Conservation (phyloP, 352 stramenopile genomes). For the Phytophthora sp. region DNA sequence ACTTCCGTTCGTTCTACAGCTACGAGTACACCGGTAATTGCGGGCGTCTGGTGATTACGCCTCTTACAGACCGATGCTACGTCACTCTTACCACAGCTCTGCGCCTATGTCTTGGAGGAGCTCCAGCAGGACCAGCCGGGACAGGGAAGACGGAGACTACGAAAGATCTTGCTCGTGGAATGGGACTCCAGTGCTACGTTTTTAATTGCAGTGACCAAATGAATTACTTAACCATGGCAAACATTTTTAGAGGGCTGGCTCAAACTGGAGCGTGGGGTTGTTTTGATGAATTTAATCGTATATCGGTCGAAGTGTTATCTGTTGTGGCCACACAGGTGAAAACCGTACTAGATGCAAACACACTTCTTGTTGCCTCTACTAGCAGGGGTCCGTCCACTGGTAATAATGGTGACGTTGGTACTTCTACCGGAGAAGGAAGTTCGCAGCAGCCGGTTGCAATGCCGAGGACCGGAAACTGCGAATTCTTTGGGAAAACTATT, state of each 20-base stretch:
- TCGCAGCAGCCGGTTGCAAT: conserved; percentile 42
- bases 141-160: conserved; percentile 91
- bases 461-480: conserved; percentile 65
- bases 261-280: conserved; percentile 96
- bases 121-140: conserved; percentile 77
- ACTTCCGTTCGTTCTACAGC: conserved; percentile 93
- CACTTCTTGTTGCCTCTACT: conserved; percentile 27
- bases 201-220: conserved; percentile 92
- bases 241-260: conserved; percentile 95
- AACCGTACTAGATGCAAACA: conserved; percentile 93
- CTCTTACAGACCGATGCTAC: conserved; percentile 85
- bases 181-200: conserved; percentile 86
- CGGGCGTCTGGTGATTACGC: conserved; percentile 84
- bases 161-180: conserved; percentile 77
- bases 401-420: conserved; percentile 4
- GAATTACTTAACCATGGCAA: conserved; percentile 97
- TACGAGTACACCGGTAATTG: conserved; percentile 98
- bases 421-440: conserved; percentile 20
- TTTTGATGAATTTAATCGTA: conserved; percentile 98
- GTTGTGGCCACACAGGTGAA: conserved; percentile 98
- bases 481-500: conserved; percentile 93
- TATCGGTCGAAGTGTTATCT: conserved; percentile 96
- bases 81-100: conserved; percentile 86
- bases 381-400: conserved; percentile 13
- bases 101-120: conserved; percentile 77